phyloP scores from a whole-genome alignment of 345 rosid species.

The Eucalyptus rudis region DNA sequence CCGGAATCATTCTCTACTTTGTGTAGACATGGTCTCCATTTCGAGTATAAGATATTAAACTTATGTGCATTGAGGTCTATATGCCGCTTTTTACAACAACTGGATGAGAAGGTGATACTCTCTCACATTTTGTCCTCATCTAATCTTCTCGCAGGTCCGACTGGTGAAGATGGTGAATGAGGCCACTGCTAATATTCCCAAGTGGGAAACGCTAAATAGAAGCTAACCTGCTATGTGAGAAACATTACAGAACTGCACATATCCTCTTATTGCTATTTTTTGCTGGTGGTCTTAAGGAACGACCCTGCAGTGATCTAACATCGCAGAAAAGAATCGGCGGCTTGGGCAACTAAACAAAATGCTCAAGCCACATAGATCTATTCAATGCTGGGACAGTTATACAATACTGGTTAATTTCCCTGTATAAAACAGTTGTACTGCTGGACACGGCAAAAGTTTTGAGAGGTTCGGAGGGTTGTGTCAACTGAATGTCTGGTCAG shows the following conservation, averaged over 20 bases:
- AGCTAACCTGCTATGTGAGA: conserved; percentile 1
- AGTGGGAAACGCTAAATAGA: conserved; percentile 27
- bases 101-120: neutral
- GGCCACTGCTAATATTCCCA: conserved; percentile 62
- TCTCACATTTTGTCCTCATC: neutral
- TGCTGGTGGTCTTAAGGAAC: neutral
- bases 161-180: conserved; percentile 60
- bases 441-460: no score
- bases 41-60: neutral
- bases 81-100: neutral
- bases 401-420: neutral
- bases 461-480: no score
- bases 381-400: neutral
- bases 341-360: neutral
- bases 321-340: neutral
- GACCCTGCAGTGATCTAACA: neutral
- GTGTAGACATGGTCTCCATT: neutral
- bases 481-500: no score
- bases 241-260: neutral
- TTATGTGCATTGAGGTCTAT: neutral
- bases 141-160: conserved; percentile 28
- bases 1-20: neutral
- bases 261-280: neutral
- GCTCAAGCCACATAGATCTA: neutral
- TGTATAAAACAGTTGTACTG: neutral